Base-by-base conservation (phyloP, 768 basidiomycete species). In the Punctularia strigosozonata region DNA sequence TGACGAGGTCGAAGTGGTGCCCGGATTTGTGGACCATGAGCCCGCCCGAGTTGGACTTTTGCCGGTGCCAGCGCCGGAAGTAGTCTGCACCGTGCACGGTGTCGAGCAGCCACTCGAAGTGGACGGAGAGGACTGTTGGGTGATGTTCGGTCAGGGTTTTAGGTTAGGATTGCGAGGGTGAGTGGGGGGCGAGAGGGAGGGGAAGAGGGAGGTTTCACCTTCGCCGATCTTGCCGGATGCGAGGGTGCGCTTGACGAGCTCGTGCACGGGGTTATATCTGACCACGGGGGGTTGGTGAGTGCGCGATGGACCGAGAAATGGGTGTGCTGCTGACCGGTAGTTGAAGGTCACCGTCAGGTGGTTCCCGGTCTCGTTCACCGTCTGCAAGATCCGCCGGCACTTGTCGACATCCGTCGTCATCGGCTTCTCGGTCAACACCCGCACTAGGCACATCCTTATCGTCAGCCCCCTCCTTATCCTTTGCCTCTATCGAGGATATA, bases 61-160 rank as follows among this genome's bases (percentile, higher is more conserved):
- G 61, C 7, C 63, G 52, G 45, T 69, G 67, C 67, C 69, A 72
- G 25, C 69, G 58, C n/a, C 66, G 53, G 54, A 69, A 69, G 50
- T 69, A 70, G 50, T 72, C 68, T 5, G 67, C 66, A 23, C 69
- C 68, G 44, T 71, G 69, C 6, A 69, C 68, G 6, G 68, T 69
- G 46, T 71, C 69, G 17, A 72, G 59, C 17, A 71, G 50, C 69
- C 70, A 71, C 47, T 71, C 67, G 43, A 70, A 71, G 47, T 72
- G 69, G 17, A 73, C 65, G 15, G 65, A 67, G 31, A 69, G 53
- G 37, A 69, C 65, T 63, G 30, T 23, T 23, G 15, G 24, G 7
- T 12, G 40, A 23, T 13, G 13, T 22, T 28, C 15, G 10, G 37
- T 22, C 21, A 36, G 8, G 12, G 25, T 18, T 13, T 8, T 10